Base-by-base conservation (phyloP, 1,284 basidiomycete genomes). In the Waitea zeae region DNA sequence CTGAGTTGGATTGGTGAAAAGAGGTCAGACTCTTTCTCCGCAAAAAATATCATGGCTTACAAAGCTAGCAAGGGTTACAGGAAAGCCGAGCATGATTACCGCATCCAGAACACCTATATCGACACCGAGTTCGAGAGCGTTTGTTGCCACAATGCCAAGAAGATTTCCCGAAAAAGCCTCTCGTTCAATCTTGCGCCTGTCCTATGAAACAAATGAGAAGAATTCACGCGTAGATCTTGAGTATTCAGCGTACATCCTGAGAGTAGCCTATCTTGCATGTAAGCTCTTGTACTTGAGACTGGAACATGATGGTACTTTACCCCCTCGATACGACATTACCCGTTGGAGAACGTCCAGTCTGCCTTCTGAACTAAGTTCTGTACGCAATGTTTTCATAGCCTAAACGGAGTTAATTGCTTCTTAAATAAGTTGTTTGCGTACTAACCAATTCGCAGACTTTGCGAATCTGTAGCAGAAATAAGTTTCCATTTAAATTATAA, bases 21-120 rank as follows among this genome's bases (percentile, higher is more conserved):
- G 20, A 26, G n/a, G 17, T 26, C 17, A 39, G 28, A 4, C 19
- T 27, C 7, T 14, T 12, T 17, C 19, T n/a, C n/a, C n/a, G n/a
- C n/a, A n/a, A n/a, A 18, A 37, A 22, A 39, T 36, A 20, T 35
- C 35, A 20, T 15, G 11, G 55, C 70, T 46, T 38, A 84, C 81
- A 41, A 84, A 75, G 45, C 77, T 84, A 1, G 82, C 76, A 33
- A 88, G 57, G 38, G 67, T 75, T 37, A 73, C 67, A 0, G 88
- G 88, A 48, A 92, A 89, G 1, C 86, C 86, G 14, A 90, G 67
- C 70, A 89, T 83, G 39, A 93, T 70, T 20, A 93, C 88, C 1
- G 82, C 84, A 49, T 93, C 89, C 20, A 93, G 56, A 14, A 69
- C 70, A 12, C 87, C 89, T 30, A 93, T 92, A 47, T 93, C 88